Evolutionary conservation across 2,329 filamentous ascomycete species (phyloP).

Genomic region (Alternaria ventricosa): DNA sequence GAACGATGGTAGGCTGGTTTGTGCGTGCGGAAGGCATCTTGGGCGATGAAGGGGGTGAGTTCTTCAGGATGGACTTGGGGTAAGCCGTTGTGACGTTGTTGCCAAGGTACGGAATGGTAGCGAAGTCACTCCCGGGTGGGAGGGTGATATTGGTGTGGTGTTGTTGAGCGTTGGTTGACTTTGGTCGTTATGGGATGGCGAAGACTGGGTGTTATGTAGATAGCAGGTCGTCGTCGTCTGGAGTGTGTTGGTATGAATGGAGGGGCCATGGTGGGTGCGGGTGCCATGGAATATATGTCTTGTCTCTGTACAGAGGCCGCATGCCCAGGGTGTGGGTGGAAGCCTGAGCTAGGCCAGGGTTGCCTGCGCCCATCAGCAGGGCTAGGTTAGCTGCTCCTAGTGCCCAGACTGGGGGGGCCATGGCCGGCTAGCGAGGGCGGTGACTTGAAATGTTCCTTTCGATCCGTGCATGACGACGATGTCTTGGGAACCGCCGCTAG

Average conservation of each 20-base stretch:
- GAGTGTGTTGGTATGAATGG: conserved; percentile 18
- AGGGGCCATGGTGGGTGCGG: conserved; percentile 32
- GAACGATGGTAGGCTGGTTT: conserved; percentile 46
- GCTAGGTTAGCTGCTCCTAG: conserved; percentile 11
- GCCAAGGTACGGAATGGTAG: conserved; percentile 32
- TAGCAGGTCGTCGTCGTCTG: conserved; percentile 8
- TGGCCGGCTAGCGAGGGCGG: conserved; percentile 37
- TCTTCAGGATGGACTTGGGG: conserved; percentile 43
- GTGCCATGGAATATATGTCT: conserved; percentile 41
- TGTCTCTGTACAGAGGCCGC: conserved; percentile 30
- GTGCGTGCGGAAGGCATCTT: conserved; percentile 42
- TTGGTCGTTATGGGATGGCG: conserved; percentile 6
- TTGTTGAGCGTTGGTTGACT: conserved; percentile 23
- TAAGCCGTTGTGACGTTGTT: conserved; percentile 40
- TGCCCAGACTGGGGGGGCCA: conserved; percentile 15
- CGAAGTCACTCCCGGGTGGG: conserved; percentile 32
- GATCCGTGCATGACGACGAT: conserved; percentile 39
- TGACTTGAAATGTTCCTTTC: conserved; percentile 19
- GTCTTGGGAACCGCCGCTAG: conserved; percentile 18
- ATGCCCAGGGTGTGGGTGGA: conserved; percentile 28
- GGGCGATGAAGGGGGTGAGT: conserved; percentile 28
- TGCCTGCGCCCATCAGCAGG: conserved; percentile 24
- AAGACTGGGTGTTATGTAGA: conserved; percentile 6
- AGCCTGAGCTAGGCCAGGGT: conserved; percentile 31
- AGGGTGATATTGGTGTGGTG: conserved; percentile 22